phyloP scores from a whole-genome alignment of 495 filamentous ascomycete species.

The Aspergillus olivimuriae region DNA sequence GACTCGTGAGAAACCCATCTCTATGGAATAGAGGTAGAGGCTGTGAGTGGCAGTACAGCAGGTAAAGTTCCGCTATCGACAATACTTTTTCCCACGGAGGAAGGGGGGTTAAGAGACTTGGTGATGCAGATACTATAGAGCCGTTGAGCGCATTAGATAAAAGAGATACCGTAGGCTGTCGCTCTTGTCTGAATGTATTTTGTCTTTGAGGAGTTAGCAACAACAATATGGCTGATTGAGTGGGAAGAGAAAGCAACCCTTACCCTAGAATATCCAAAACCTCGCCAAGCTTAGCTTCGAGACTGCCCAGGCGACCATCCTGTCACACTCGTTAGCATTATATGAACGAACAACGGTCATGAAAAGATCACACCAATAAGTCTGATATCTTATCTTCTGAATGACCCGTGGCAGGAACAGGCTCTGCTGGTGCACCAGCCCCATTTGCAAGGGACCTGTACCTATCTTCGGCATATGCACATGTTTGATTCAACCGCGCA shows the following conservation, averaged over 20 bases:
- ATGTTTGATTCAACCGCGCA: constrained; percentile 35
- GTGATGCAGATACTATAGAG: constrained; percentile 3
- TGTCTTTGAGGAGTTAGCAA: constrained; percentile 5
- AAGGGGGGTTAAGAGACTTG: constrained; percentile 13
- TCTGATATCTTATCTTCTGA: constrained; percentile 13
- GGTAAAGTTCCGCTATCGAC: constrained; percentile 32
- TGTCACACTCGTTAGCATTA: constrained; percentile 9
- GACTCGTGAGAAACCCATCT: constrained; percentile 27
- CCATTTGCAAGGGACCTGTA: constrained; percentile 15
- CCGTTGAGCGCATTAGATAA: constrained; percentile 1
- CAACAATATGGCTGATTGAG: no score
- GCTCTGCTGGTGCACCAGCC: neutral
- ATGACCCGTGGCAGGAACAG: neutral
- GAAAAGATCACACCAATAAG: constrained; percentile 13
- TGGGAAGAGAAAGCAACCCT: neutral
- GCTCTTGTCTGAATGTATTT: constrained; percentile 8
- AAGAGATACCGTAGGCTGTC: constrained; percentile 1
- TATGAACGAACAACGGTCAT: neutral
- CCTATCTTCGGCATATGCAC: constrained; percentile 36
- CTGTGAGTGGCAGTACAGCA: constrained; percentile 41
- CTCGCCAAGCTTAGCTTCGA: constrained; percentile 35
- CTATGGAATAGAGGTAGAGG: constrained; percentile 40
- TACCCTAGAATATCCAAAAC: constrained; percentile 31
- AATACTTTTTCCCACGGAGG: constrained; percentile 38
- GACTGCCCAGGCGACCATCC: constrained; percentile 34